phyloP scores from a whole-genome alignment of 768 basidiomycete genomes.

The Pisolithus marmoratus region DNA sequence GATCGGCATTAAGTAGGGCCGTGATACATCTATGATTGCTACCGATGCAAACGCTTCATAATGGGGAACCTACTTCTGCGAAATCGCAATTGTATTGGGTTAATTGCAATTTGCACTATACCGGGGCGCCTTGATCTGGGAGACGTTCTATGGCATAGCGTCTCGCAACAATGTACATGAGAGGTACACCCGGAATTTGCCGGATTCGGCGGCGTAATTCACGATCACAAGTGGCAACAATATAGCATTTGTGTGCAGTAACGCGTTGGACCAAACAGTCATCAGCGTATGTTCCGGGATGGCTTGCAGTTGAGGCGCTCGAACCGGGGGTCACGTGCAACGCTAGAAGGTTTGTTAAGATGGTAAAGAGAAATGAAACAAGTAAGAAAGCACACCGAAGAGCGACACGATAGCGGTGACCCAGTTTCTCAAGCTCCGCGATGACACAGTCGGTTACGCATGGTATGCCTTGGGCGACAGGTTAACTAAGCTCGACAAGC shows the following conservation, averaged over 20 bases:
- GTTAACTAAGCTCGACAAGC: slow-evolving; percentile 2
- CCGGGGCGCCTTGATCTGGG: slow-evolving; percentile 89
- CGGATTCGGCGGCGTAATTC: slow-evolving; percentile 89
- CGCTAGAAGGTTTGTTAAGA: slow-evolving; percentile 44
- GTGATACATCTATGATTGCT: too few species aligned
- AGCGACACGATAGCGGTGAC: slow-evolving; percentile 91
- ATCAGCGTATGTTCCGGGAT: slow-evolving; percentile 97
- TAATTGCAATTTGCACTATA: slow-evolving; percentile 22
- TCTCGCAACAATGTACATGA: slow-evolving; percentile 95
- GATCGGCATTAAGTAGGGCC: too few species aligned
- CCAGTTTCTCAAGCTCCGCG: slow-evolving; percentile 97
- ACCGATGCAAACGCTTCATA: neutral
- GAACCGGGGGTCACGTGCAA: slow-evolving; percentile 95
- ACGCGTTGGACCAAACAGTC: slow-evolving; percentile 97
- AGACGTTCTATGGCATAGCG: slow-evolving; percentile 92
- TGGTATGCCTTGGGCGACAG: slow-evolving; percentile 69
- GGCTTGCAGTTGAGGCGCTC: slow-evolving; percentile 90
- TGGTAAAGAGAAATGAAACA: neutral
- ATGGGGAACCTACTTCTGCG: neutral
- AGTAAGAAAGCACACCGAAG: slow-evolving; percentile 57
- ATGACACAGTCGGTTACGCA: slow-evolving; percentile 99
- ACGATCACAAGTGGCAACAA: slow-evolving; percentile 97
- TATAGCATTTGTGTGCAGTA: slow-evolving; percentile 90
- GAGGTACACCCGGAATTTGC: slow-evolving; percentile 86
- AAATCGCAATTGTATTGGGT: neutral